phyloP scores from a whole-genome alignment of 2,329 filamentous ascomycete genomes.

The Myriosclerotinia scirpicola region DNA sequence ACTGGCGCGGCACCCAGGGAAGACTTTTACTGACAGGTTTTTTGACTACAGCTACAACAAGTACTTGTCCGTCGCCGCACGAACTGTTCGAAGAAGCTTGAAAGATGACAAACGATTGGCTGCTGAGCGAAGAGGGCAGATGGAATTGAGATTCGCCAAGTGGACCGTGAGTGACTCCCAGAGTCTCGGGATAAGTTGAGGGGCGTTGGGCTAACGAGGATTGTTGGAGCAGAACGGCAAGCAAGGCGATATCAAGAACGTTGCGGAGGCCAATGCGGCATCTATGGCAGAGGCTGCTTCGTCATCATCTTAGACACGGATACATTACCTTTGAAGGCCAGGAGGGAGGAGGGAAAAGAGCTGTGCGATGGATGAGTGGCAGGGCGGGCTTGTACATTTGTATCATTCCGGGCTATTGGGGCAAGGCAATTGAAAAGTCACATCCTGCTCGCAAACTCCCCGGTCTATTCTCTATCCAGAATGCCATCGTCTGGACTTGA shows the following conservation, averaged over 20 bases:
- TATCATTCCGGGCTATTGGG: slow-evolving; percentile 33
- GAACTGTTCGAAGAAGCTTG: slow-evolving; percentile 91
- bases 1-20: slow-evolving; percentile 5
- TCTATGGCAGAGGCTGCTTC: slow-evolving; percentile 37
- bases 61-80: slow-evolving; percentile 93
- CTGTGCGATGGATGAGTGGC: slow-evolving; percentile 18
- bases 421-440: slow-evolving; percentile 28
- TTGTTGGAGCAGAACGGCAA: slow-evolving; percentile 75
- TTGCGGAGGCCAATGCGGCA: slow-evolving; percentile 58
- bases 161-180: slow-evolving; percentile 75
- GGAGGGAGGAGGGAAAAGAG: slow-evolving; percentile 20
- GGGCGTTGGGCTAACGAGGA: slow-evolving; percentile 30
- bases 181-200: slow-evolving; percentile 9
- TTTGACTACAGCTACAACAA: slow-evolving; percentile 86
- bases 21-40: slow-evolving; percentile 39
- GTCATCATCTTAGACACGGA: slow-evolving; percentile 31
- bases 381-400: slow-evolving; percentile 36
- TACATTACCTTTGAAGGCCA: slow-evolving; percentile 11
- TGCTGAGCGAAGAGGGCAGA: slow-evolving; percentile 87
- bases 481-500: neutral
- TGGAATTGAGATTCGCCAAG: slow-evolving; percentile 87
- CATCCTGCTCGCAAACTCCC: slow-evolving; percentile 8
- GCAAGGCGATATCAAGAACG: slow-evolving; percentile 79
- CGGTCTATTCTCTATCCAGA: slow-evolving; percentile 1
- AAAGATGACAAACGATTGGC: slow-evolving; percentile 89